phyloP scores from a whole-genome alignment of 441 rosid genomes.

The Cnidoscolus chayamansa region DNA sequence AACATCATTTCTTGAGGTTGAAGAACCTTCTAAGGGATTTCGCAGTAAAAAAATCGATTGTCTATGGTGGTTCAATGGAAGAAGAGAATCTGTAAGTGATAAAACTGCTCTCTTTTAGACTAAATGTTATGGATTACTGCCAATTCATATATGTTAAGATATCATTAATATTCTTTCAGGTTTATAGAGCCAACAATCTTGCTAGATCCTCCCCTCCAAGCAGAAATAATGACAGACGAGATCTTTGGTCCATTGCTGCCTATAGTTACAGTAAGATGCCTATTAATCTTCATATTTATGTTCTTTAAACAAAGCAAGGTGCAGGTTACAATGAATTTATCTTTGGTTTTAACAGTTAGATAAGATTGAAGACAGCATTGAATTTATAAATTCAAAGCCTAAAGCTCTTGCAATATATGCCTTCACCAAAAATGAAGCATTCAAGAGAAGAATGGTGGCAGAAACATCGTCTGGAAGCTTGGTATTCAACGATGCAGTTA shows the following conservation, averaged over 20 bases:
- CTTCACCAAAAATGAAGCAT: slow-evolving; percentile 52
- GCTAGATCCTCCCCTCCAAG: slow-evolving; percentile 62
- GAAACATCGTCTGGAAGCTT: slow-evolving; percentile 69
- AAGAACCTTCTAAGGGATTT: slow-evolving; percentile 39
- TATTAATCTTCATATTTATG: neutral
- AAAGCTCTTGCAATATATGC: slow-evolving; percentile 73
- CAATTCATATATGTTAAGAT: too few relatives aligned
- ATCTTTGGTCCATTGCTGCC: slow-evolving; percentile 92
- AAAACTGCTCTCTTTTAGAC: neutral
- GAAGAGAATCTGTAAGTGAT: slow-evolving; percentile 48
- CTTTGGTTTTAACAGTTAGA: slow-evolving; percentile 38
- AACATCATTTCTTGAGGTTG: slow-evolving; percentile 50
- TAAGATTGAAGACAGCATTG: slow-evolving; percentile 67
- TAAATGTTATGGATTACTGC: too few relatives aligned
- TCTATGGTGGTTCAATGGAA: slow-evolving; percentile 53
- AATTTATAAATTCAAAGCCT: slow-evolving; percentile 57
- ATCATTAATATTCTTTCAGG: slow-evolving; percentile 32
- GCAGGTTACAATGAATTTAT: neutral
- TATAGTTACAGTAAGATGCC: slow-evolving; percentile 55
- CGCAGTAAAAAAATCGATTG: slow-evolving; percentile 39
- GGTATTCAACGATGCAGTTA: slow-evolving; percentile 59
- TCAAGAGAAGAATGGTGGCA: slow-evolving; percentile 38
- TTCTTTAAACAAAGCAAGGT: too few relatives aligned
- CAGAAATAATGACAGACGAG: slow-evolving; percentile 77
- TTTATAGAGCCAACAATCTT: slow-evolving; percentile 76